Percentiles rank a stretch among this genome's conserved stretches.
Evolutionary conservation across 139 green algal genomes (phyloP).

Genomic region (Chlamydomonas schloesseri): DNA sequence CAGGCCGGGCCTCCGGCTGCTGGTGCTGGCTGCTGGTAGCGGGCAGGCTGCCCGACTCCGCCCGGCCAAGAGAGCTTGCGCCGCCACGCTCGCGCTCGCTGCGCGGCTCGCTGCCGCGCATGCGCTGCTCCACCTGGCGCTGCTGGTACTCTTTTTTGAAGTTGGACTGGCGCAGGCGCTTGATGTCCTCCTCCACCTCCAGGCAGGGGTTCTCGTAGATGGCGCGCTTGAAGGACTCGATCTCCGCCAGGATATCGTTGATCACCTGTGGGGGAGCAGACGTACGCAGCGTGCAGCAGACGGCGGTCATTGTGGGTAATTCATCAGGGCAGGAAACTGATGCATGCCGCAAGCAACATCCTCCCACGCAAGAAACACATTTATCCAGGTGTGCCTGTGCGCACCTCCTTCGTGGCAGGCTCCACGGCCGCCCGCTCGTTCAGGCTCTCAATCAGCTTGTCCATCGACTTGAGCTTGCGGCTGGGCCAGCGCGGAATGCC

Average conservation of each 20-base stretch:
- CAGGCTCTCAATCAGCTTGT: conserved; percentile 61
- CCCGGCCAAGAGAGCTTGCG: no score
- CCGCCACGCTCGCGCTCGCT: not conserved
- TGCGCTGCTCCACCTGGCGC: conserved; percentile 42
- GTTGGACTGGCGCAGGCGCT: conserved; percentile 56
- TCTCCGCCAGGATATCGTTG: conserved; percentile 33
- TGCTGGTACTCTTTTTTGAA: conserved; percentile 63
- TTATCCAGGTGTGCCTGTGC: not conserved
- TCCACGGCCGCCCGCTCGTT: conserved; percentile 18
- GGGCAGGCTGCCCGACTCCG: no score
- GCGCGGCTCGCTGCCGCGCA: not conserved
- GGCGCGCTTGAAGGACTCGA: conserved; percentile 41
- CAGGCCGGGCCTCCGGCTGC: not conserved
- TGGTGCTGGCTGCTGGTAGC: not conserved
- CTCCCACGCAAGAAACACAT: no score
- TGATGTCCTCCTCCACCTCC: conserved; percentile 54
- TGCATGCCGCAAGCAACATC: no score
- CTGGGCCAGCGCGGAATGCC: conserved; percentile 59
- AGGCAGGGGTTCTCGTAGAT: conserved; percentile 57
- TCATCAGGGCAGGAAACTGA: no score
- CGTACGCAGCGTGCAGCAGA: not conserved
- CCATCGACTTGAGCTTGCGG: conserved; percentile 58
- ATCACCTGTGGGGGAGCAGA: conserved; percentile 22
- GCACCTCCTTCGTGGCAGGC: conserved; percentile 36
- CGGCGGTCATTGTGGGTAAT: not conserved